Evolutionary conservation across 345 rosid species (phyloP).

Genomic region (Nasturtium officinale): DNA sequence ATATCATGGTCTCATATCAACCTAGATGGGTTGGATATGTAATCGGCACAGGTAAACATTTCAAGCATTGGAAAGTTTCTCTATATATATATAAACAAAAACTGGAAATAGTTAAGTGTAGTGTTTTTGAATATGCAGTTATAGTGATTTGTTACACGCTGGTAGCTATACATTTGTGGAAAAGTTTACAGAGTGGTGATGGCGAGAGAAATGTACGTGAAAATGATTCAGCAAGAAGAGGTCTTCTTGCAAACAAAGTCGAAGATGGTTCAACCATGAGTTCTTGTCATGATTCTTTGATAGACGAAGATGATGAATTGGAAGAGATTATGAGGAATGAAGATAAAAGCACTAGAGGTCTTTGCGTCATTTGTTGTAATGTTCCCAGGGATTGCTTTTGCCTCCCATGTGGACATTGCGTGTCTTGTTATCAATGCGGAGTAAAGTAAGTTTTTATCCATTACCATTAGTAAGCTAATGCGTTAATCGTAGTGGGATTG

Average conservation of each 20-base stretch:
- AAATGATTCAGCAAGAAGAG: conserved; percentile 36
- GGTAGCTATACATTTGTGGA: conserved; percentile 51
- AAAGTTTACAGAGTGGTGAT: conserved; percentile 41
- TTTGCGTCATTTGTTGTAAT: conserved; percentile 90
- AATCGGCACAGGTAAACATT: conserved; percentile 56
- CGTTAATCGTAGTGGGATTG: background rate
- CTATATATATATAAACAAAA: background rate
- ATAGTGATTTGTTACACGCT: conserved; percentile 56
- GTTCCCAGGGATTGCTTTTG: conserved; percentile 87
- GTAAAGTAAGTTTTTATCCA: conserved; percentile 38
- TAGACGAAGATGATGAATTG: conserved; percentile 58
- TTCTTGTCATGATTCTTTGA: conserved; percentile 68
- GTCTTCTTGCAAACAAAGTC: conserved; percentile 64
- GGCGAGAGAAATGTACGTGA: too few relatives aligned
- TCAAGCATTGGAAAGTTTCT: background rate
- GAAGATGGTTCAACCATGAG: conserved; percentile 50
- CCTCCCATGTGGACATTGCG: conserved; percentile 92
- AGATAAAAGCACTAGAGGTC: conserved; percentile 56
- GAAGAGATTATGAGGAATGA: conserved; percentile 52
- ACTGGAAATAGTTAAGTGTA: background rate
- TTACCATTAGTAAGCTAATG: too few relatives aligned
- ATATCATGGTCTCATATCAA: conserved; percentile 60
- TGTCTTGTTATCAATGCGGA: conserved; percentile 82
- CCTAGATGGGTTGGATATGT: conserved; percentile 71
- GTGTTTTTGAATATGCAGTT: conserved; percentile 42